Evolutionary conservation across 2,329 filamentous ascomycete species (phyloP).

Genomic region (Didymella sp.): DNA sequence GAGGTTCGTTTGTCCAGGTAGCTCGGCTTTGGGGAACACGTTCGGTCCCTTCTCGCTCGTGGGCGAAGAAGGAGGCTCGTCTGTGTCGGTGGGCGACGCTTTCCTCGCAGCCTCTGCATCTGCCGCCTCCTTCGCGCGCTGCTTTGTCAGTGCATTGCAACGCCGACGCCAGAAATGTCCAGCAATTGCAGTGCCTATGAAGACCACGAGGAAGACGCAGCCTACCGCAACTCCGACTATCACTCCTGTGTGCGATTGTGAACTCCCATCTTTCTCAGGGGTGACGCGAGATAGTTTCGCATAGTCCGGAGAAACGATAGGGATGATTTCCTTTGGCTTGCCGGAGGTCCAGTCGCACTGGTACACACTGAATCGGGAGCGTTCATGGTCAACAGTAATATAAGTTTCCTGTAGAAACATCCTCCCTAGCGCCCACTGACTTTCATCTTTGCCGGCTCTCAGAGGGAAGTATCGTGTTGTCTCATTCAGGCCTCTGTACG

Average conservation of each 20-base stretch:
- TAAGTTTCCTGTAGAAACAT: constrained; percentile 74
- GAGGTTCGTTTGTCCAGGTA: constrained; percentile 44
- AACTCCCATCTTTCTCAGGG: not conserved
- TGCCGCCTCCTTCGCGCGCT: constrained; percentile 33
- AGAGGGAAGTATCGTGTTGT: constrained; percentile 72
- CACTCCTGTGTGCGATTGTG: constrained; percentile 40
- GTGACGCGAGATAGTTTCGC: constrained; percentile 9
- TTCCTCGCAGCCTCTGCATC: constrained; percentile 32
- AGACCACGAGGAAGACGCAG: constrained; percentile 42
- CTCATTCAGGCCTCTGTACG: constrained; percentile 64
- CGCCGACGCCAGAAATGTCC: constrained; percentile 47
- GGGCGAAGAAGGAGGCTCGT: constrained; percentile 35
- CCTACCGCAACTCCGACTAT: constrained; percentile 56
- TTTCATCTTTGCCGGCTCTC: constrained; percentile 60
- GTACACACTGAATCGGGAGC: constrained; percentile 55
- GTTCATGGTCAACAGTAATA: constrained; percentile 58
- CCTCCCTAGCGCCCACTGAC: constrained; percentile 68
- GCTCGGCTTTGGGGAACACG: constrained; percentile 57
- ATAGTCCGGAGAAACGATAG: constrained; percentile 45
- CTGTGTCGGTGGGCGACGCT: constrained; percentile 25
- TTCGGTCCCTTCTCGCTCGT: constrained; percentile 32
- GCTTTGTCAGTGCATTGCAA: constrained; percentile 34
- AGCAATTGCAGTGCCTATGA: constrained; percentile 39
- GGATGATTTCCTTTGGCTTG: constrained; percentile 34
- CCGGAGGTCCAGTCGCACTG: constrained; percentile 47